Evolutionary conservation across 1,284 basidiomycete genomes (phyloP).

Genomic region (Phylloboletellus chloephorus): DNA sequence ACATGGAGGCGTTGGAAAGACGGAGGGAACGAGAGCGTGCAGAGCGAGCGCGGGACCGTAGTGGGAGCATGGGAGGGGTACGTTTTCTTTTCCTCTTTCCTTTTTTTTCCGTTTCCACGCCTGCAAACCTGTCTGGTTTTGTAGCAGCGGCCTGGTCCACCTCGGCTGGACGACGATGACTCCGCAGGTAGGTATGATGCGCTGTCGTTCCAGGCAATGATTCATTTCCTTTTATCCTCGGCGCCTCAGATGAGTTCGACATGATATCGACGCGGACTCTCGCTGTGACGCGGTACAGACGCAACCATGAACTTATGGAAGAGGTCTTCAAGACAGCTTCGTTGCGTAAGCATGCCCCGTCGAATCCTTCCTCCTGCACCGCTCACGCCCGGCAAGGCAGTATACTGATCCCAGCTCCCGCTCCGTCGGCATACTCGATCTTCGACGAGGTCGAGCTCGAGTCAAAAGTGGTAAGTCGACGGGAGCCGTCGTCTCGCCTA

Average conservation of each 20-base stretch:
- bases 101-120: too few relatives aligned
- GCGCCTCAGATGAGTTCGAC: conserved; percentile 58
- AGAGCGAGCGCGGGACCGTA: conserved; percentile 38
- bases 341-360: conserved; percentile 42
- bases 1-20: conserved; percentile 62
- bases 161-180: conserved; percentile 58
- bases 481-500: background rate
- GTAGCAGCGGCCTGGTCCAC: conserved; percentile 35
- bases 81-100: conserved; percentile 7
- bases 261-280: conserved; percentile 66
- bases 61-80: conserved; percentile 20
- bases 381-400: conserved; percentile 37
- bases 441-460: conserved; percentile 59
- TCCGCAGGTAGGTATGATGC: conserved; percentile 54
- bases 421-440: conserved; percentile 50
- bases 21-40: conserved; percentile 48
- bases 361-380: background rate
- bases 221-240: conserved; percentile 1
- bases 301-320: conserved; percentile 79
- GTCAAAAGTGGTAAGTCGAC: conserved; percentile 46
- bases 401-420: conserved; percentile 36
- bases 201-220: background rate
- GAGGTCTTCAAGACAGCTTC: conserved; percentile 70
- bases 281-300: conserved; percentile 62
- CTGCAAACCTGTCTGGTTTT: too few relatives aligned